Evolutionary conservation across 2,329 filamentous ascomycete genomes (phyloP).

Genomic region (Ceratocystis ficicola): DNA sequence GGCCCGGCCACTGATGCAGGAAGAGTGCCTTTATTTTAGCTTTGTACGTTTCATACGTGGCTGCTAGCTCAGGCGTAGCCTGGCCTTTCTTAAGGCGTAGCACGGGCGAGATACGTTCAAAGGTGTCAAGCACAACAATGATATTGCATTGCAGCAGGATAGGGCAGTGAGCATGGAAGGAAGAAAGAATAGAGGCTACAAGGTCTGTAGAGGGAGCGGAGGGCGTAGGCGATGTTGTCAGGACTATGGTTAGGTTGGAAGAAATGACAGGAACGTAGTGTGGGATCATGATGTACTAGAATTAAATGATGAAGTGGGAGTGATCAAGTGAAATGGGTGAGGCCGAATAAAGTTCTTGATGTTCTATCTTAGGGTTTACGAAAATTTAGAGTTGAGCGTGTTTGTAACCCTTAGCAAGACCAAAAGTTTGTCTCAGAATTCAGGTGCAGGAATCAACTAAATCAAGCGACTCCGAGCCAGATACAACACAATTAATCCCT

Average conservation of each 20-base stretch:
- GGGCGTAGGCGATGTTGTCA: conserved; percentile 45
- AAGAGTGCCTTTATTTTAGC: conserved; percentile 35
- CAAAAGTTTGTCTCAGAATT: not conserved
- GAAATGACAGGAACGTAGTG: not conserved
- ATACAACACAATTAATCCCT: too few relatives aligned
- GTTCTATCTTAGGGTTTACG: not conserved
- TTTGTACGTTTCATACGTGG: conserved; percentile 36
- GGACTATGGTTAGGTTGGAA: conserved; percentile 30
- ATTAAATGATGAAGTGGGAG: too few relatives aligned
- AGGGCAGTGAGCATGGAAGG: conserved; percentile 35
- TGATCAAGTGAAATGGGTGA: not conserved
- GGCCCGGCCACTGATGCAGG: conserved; percentile 23
- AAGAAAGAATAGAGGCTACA: conserved; percentile 35
- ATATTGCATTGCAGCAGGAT: conserved; percentile 34
- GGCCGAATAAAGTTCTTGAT: not conserved
- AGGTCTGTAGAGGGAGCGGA: conserved; percentile 43
- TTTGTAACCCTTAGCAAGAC: not conserved
- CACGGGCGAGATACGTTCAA: conserved; percentile 35
- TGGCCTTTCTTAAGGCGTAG: conserved; percentile 43
- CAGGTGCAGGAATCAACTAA: too few relatives aligned
- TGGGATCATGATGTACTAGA: too few relatives aligned
- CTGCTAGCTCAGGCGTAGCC: conserved; percentile 37
- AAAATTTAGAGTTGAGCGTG: not conserved
- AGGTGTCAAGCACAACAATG: conserved; percentile 42
- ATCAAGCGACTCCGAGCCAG: too few relatives aligned